A percentile compares a stretch with the other conserved stretches of the same genome.
These are phyloP conservation scores for Glaciozyma martinii DNA, from an alignment of 768 basidiomycete species.

Conservation along the genomic window DNA sequence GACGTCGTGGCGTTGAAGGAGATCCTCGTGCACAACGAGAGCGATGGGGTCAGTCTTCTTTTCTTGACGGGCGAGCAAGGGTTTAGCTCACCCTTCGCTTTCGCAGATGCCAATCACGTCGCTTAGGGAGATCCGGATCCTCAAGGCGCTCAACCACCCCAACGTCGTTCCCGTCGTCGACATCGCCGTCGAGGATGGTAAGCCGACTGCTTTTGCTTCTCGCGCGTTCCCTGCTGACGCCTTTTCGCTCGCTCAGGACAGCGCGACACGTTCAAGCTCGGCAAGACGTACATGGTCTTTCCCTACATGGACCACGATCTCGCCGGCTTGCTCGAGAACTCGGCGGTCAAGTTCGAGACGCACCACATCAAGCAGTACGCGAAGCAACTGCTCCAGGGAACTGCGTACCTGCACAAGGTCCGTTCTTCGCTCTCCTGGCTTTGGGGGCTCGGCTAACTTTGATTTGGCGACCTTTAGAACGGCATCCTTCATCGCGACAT, in stretches of 20 bases:
- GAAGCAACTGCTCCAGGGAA: slow-evolving; percentile 91
- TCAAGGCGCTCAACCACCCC: slow-evolving; percentile 78
- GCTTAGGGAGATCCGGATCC: slow-evolving; percentile 88
- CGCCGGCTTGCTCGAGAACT: slow-evolving; percentile 82
- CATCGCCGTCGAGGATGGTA: slow-evolving; percentile 65
- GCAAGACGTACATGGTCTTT: slow-evolving; percentile 96
- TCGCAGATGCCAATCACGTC: slow-evolving; percentile 71
- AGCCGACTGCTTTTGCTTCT: slow-evolving; percentile 6
- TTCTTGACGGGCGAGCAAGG: background rate
- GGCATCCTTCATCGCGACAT: slow-evolving; percentile 95
- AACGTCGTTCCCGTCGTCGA: slow-evolving; percentile 80
- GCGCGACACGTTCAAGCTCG: slow-evolving; percentile 39
- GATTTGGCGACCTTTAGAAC: slow-evolving; percentile 50
- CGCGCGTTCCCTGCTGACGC: background rate
- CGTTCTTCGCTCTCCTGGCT: slow-evolving; percentile 36
- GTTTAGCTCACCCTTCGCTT: background rate
- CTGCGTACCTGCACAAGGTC: slow-evolving; percentile 89
- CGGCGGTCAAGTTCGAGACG: slow-evolving; percentile 59
- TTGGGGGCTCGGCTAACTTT: background rate
- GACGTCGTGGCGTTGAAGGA: slow-evolving; percentile 77
- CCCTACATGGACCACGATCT: slow-evolving; percentile 99
- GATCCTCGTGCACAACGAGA: slow-evolving; percentile 92
- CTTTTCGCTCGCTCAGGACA: slow-evolving; percentile 20
- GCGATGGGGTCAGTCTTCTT: slow-evolving; percentile 62
- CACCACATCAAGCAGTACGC: slow-evolving; percentile 92